Base-by-base conservation (phyloP, 768 basidiomycete genomes). In the Kwoniella sp. region DNA sequence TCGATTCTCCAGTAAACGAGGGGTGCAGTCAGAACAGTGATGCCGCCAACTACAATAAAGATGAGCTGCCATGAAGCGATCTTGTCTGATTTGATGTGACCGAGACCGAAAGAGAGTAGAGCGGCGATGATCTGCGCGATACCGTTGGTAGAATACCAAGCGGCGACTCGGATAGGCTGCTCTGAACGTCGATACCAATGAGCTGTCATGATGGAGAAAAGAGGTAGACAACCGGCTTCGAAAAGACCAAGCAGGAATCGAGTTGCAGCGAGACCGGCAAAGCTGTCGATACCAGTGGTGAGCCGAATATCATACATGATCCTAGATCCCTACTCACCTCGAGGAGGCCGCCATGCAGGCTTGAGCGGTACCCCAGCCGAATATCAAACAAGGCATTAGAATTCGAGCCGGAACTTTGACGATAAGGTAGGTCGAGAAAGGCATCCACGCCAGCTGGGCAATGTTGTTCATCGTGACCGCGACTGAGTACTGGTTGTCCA, bases 201-300 rank as follows among this genome's bases (percentile, higher is more conserved):
- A 10, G 69, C 58, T 27, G 85, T 80, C 50, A 82, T 72, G 15
- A 62, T 47, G 15, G 60, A 60, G 37, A 60, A 60, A 12, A 60
- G 36, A 40, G 59, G 59, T 24, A 60, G 55, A 57, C 76, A 76
- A 19, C 73, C 70, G 15, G 65, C 65, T 60, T 80, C 79, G 49
- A 78, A 79, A 13, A 66, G 64, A 47, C 80, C 80, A 1, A 80
- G 70, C 21, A 80, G 53, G 77, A 80, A 79, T 17, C 80, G 68
- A 21, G 74, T 75, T 24, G 73, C 80, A 17, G 73, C 58, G 10
- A 82, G 72, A 0, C 70, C 37, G 7, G 52, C 55, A 49, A 70
- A 70, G 33, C 63, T 68, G 44, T 24, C 57, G 58, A 26, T 19
- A 44, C 3, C 40, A 44, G 40, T 10, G 40, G 40, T 33, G n/a